Evolutionary conservation across 2,329 filamentous ascomycete species (phyloP), one percentile per base, ranked within the genome.

Genomic region (Fusarium sp.): DNA sequence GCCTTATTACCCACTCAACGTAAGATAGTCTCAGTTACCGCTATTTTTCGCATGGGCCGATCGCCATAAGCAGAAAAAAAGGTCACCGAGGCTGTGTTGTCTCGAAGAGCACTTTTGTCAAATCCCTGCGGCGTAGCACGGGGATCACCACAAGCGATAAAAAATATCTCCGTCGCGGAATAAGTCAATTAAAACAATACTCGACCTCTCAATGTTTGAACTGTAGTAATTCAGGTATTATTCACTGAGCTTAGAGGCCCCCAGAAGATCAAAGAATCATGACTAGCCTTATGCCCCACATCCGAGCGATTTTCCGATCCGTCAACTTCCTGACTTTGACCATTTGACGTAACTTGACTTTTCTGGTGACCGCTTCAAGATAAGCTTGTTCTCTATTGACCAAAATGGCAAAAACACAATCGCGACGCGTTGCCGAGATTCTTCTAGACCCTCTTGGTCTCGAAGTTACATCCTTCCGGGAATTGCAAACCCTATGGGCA

Each of bases 401-500:
- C 9, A 59, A 40, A 33, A 69, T 69, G 67, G 36, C 57, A 9
- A 36, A 50, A 6, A 17, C 39, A 9, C 49, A 70, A 13, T 68
- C 70, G 6, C 46, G 39, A 9, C 74, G 71, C 3, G 80, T 80
- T n/a, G 83, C 82, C 13, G 69, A 76, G 38, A 73, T 79, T 13
- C 77, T 85, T 68, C 74, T 84, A 22, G 77, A 79, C 1, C 79
- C 80, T 73, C 71, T 80, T 3, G 78, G 75, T 19, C 76, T 85
- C 6, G 75, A 83, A 42, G 74, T 85, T 9, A 72, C 81, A 11
- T 81, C 80, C 0, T 78, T 77, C 46, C 73, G 63, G 6, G 74
- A 80, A 34, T 57, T 84, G 0, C 84, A 86, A 59, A 79, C 80
- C 0, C 75, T 86, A 1, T 86, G 84, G 84, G 84, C 84, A 1